Evolutionary conservation across 495 filamentous ascomycete genomes (phyloP).

Genomic region (Clohesyomyces aquaticus): DNA sequence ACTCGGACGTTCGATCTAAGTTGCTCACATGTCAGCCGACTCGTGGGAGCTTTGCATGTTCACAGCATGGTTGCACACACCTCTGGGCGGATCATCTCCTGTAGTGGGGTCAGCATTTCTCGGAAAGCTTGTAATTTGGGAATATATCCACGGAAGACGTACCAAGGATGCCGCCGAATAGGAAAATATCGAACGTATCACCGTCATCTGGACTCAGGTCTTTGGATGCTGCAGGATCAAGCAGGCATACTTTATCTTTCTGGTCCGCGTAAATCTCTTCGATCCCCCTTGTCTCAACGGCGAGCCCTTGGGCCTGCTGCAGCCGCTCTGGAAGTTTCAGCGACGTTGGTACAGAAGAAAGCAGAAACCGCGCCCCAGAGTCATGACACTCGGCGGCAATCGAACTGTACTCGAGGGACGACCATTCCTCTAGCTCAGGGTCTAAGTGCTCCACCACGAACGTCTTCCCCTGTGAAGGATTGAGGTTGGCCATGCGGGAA

Average conservation of each 20-base stretch:
- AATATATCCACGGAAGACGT: conserved; percentile 43
- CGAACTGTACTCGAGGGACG: conserved; percentile 81
- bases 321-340: conserved; percentile 70
- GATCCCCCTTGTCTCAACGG: conserved; percentile 70
- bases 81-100: conserved; percentile 95
- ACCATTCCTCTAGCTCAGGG: conserved; percentile 92
- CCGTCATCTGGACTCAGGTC: conserved; percentile 85
- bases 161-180: conserved; percentile 97
- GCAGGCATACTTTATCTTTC: conserved; percentile 75
- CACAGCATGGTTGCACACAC: conserved; percentile 55
- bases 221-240: conserved; percentile 80
- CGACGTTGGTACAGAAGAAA: conserved; percentile 76
- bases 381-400: conserved; percentile 80
- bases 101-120: conserved; percentile 29
- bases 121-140: conserved; percentile 15
- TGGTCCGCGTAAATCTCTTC: conserved; percentile 73
- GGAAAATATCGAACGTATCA: conserved; percentile 80
- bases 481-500: conserved; percentile 32
- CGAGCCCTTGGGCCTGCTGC: conserved; percentile 61
- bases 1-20: conserved; percentile 86
- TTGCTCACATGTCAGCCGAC: conserved; percentile 36
- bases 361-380: conserved; percentile 69
- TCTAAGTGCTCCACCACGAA: conserved; percentile 94
- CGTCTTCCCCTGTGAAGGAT: conserved; percentile 52
- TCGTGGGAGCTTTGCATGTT: conserved; percentile 9